phyloP scores from a whole-genome alignment of 2,329 filamentous ascomycete species.

The Bipolaris zeicola region DNA sequence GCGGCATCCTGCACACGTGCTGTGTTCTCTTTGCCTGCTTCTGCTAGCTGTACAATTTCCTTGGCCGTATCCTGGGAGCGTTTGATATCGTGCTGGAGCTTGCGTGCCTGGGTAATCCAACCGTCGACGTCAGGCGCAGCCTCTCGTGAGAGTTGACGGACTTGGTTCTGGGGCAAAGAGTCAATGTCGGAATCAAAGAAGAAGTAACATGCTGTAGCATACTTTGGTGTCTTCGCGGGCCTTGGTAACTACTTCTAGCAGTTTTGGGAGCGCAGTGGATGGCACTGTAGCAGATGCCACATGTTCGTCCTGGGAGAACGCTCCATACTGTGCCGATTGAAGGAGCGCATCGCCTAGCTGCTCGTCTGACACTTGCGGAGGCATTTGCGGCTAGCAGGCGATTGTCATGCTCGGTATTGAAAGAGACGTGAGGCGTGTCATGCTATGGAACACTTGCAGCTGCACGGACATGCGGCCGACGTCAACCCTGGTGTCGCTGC shows the following conservation, averaged over 20 bases:
- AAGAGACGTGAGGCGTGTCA: neutral
- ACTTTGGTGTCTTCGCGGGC: constrained; percentile 62
- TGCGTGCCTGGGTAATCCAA: constrained; percentile 85
- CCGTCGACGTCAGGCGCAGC: constrained; percentile 79
- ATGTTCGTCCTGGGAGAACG: constrained; percentile 62
- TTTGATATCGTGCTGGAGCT: constrained; percentile 83
- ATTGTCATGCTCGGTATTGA: constrained; percentile 24
- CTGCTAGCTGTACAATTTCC: constrained; percentile 78
- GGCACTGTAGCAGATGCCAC: constrained; percentile 60
- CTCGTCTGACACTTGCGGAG: constrained; percentile 37
- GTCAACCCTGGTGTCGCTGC: constrained; percentile 12
- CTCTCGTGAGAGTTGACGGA: constrained; percentile 76
- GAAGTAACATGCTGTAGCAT: constrained; percentile 1
- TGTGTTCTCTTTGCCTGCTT: constrained; percentile 68
- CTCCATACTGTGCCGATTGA: constrained; percentile 63
- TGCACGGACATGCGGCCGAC: constrained; percentile 15
- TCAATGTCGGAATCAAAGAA: constrained; percentile 11
- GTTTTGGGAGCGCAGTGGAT: constrained; percentile 54
- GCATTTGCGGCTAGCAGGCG: constrained; percentile 29
- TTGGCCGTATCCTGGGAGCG: constrained; percentile 78
- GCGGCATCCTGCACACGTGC: constrained; percentile 66
- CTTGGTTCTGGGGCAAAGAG: constrained; percentile 62
- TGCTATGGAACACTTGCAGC: neutral
- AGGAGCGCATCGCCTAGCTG: constrained; percentile 66
- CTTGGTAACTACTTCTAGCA: constrained; percentile 58